Evolutionary conservation across 2,329 filamentous ascomycete genomes (phyloP).

Genomic region (Bipolaris zeicola): DNA sequence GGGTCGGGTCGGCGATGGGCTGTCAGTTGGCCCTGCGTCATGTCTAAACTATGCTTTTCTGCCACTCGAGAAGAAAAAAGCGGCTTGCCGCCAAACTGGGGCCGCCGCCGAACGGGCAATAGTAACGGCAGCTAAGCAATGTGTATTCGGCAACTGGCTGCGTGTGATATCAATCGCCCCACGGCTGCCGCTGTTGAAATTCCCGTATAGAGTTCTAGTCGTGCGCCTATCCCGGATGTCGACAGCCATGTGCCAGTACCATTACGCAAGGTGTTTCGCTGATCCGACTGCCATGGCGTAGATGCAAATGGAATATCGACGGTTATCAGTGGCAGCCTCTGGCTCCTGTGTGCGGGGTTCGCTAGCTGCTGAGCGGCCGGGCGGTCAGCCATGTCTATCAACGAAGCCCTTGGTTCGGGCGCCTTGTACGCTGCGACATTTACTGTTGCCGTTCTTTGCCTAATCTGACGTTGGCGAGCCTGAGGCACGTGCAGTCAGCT

Average conservation of each 20-base stretch:
- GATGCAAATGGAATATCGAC: not conserved
- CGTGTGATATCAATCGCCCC: constrained; percentile 3
- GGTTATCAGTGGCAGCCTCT: not conserved
- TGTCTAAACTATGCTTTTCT: constrained; percentile 16
- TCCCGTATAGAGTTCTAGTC: not conserved
- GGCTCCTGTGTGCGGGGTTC: constrained; percentile 4
- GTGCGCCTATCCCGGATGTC: too few species aligned
- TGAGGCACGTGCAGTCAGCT: not conserved
- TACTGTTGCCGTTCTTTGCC: not conserved
- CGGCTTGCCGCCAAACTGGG: constrained; percentile 8
- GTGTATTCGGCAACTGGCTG: not conserved
- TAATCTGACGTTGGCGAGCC: constrained; percentile 1
- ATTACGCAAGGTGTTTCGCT: not conserved
- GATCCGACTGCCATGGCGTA: not conserved
- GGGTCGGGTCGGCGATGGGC: not conserved
- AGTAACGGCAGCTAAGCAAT: constrained; percentile 1
- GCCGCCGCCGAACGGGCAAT: constrained; percentile 3
- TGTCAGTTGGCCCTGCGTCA: constrained; percentile 13
- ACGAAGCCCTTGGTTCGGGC: not conserved
- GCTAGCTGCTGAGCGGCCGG: not conserved
- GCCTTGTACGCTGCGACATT: not conserved
- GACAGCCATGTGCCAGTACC: not conserved
- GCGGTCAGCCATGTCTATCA: not conserved
- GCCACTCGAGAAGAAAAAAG: constrained; percentile 1
- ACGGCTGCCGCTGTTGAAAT: not conserved